A percentile compares a stretch with the other conserved stretches of the same genome.
These are phyloP conservation scores for Solanum pinnatisectum DNA, from an alignment of 257 asterid genomes.

Conservation along the genomic window DNA sequence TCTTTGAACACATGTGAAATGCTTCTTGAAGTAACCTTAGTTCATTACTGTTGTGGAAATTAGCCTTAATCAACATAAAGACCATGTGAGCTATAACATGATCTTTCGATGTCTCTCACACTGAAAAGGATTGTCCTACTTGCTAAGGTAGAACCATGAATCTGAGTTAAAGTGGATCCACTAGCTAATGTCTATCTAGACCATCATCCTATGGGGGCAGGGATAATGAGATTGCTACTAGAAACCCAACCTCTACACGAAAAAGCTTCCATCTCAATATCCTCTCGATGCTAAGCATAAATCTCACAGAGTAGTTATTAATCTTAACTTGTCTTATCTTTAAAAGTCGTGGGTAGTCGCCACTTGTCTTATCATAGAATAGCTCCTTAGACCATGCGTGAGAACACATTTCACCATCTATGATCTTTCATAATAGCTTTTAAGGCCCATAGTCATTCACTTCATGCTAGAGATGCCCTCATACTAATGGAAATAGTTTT, in stretches of 20 bases:
- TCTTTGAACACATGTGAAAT: not conserved
- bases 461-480: not conserved
- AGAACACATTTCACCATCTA: too few species aligned
- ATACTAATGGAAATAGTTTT: not conserved
- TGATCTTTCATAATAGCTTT: not conserved
- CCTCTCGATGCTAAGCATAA: not conserved
- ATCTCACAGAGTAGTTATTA: not conserved
- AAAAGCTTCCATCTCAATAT: not conserved
- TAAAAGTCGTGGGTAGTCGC: not conserved
- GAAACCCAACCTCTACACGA: not conserved
- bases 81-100: not conserved
- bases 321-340: not conserved
- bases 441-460: not conserved
- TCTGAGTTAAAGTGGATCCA: not conserved
- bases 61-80: not conserved
- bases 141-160: not conserved
- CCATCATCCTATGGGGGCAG: not conserved
- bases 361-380: not conserved
- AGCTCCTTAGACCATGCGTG: not conserved
- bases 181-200: not conserved
- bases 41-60: not conserved
- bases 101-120: not conserved
- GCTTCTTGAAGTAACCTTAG: not conserved
- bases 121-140: too few species aligned
- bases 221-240: not conserved